Conservation (phyloP, 1,139 yeast species). For the Candida labiduridarum region DNA sequence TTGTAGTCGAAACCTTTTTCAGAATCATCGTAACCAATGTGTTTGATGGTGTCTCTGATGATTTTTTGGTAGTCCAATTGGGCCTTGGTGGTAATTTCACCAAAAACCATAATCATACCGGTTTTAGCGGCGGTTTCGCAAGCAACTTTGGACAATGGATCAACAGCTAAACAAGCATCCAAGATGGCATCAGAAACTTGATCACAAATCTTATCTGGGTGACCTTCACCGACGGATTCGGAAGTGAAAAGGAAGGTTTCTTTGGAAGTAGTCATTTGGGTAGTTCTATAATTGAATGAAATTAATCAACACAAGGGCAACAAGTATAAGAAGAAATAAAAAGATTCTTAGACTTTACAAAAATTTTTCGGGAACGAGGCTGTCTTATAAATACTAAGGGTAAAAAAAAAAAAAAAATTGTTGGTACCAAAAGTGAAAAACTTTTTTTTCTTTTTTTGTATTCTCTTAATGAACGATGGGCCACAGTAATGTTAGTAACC, state of each 20-base stretch:
- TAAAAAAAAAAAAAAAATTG: not conserved
- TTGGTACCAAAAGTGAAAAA: slow-evolving; percentile 1
- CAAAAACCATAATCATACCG: slow-evolving; percentile 98
- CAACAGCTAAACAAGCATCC: slow-evolving; percentile 95
- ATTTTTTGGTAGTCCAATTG: slow-evolving; percentile 93
- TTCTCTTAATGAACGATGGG: slow-evolving; percentile 6
- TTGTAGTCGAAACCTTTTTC: slow-evolving; percentile 98
- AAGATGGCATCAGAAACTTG: slow-evolving; percentile 98
- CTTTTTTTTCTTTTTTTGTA: slow-evolving; percentile 2
- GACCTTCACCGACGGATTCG: slow-evolving; percentile 98
- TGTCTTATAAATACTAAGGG: not conserved
- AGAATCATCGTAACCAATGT: slow-evolving; percentile 95
- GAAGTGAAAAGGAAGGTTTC: slow-evolving; percentile 81
- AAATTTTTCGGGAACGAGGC: slow-evolving; percentile 4
- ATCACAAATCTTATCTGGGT: slow-evolving; percentile 99
- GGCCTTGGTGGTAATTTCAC: slow-evolving; percentile 98
- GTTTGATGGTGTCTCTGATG: slow-evolving; percentile 97
- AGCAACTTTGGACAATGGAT: slow-evolving; percentile 97
- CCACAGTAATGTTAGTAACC: slow-evolving; percentile 4
- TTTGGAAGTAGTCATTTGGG: slow-evolving; percentile 21
- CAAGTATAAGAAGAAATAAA: slow-evolving; percentile 1
- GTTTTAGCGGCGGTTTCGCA: slow-evolving; percentile 99
- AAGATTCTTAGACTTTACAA: not conserved
- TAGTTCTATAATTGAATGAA: not conserved
- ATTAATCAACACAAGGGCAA: slow-evolving; percentile 5